Evolutionary conservation across 75 land plant species (phyloP), one percentile per base, ranked within the genome.

Genomic region (Picea glauca): DNA sequence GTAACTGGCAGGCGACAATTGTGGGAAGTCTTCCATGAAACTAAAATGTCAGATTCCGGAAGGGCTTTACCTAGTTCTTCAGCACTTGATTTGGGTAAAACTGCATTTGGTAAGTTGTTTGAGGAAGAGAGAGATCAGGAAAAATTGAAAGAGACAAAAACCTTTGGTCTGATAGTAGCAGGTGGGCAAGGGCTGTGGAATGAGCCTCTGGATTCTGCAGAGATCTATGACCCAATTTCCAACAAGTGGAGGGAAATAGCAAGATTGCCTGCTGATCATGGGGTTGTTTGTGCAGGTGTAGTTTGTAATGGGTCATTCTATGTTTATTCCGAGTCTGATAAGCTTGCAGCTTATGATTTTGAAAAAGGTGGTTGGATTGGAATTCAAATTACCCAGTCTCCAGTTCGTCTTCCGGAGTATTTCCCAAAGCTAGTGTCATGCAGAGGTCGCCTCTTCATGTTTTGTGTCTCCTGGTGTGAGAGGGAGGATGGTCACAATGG

Each of bases 121-220:
- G 78, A 67, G 63, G 84, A 78, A 68, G 82, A 83, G 73, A 58
- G 32, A 59, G 75, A 72, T 70, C 65, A 75, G 1, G 21, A 76
- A 3, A 60, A 26, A 31, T 40, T n/a, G 35, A 86, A 85, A 54
- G 85, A 67, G 30, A n/a, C 58, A 72, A 83, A 18, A 75, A 78
- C 79, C 20, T 90, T 90, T 81, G 81, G 82, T 26, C 62, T 93
- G 81, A 92, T 94, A 78, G 97, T 85, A 58, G 90, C 85, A 0
- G 97, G 97, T 62, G 97, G 97, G 21, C 84, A 77, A 59, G 97
- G 95, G 12, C 62, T 83, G 11, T 92, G 90, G 89, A 90, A 90
- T 61, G 88, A 92, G 76, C 86, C 89, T 30, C 81, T 94, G 26
- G 85, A 88, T 78, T 83, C 95, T 58, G 95, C 86, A 21, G 95